Conservation (phyloP, 805 yeast species). For the Myxozyma udenii region DNA sequence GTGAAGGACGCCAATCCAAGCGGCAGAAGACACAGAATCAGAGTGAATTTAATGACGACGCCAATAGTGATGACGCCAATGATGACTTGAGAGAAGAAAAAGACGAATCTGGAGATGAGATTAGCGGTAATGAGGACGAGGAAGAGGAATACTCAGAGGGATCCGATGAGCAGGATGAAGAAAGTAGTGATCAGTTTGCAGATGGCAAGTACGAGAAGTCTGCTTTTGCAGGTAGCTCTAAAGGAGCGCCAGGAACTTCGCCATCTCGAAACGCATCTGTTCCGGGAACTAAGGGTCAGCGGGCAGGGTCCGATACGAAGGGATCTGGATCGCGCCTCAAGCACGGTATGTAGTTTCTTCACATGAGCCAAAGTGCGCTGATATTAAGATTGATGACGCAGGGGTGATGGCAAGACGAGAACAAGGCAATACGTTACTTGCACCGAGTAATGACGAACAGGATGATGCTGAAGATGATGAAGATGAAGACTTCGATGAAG, state of each 20-base stretch:
- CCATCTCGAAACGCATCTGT: background rate
- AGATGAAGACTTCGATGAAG: conserved; percentile 23
- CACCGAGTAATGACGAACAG: no score
- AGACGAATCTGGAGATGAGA: conserved; percentile 18
- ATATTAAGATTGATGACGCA: conserved; percentile 13
- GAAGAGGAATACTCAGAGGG: conserved; percentile 6
- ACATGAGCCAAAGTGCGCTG: conserved; percentile 2
- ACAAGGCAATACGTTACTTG: no score
- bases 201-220: conserved; percentile 3
- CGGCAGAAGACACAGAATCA: no score
- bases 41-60: background rate
- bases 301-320: background rate
- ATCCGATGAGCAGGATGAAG: conserved; percentile 8
- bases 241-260: background rate
- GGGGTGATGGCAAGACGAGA: no score
- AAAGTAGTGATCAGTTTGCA: background rate
- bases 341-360: conserved; percentile 2
- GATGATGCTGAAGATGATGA: conserved; percentile 32
- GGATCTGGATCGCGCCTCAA: background rate
- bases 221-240: background rate
- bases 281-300: background rate
- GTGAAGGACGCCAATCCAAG: no score
- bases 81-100: background rate
- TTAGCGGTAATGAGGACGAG: background rate
- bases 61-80: background rate